Base-by-base conservation (phyloP, 768 basidiomycete species). In the Boletus edulis region DNA sequence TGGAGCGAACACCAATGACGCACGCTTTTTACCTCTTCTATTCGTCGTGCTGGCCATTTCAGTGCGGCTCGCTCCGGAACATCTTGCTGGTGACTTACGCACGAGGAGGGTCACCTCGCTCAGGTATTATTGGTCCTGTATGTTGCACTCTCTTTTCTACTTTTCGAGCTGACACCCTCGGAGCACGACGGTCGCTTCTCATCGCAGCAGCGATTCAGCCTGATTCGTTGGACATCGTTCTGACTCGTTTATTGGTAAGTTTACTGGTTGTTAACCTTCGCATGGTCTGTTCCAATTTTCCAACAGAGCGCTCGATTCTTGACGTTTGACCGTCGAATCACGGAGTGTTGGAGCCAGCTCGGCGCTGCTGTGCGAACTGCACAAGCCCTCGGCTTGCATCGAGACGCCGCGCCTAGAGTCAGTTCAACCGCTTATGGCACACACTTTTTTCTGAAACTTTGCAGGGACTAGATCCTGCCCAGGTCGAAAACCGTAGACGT, bases 51-150 rank as follows among this genome's bases (percentile, higher is more conserved):
- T 98, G 37, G 94, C 94, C 13, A 91, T 94, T 45, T 81, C 93
- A 15, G 89, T 87, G 14, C 77, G 94, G 57, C 75, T 96, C 24
- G 91, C 94, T 4, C 93, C 94, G 4, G 92, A 94, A 62, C 78
- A 82, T 54, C 83, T 96, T 62, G 89, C 79, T 32, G 93, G 92
- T 1, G 90, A 94, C 69, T 82, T 87, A 53, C 81, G 85, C 44
- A 83, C 76, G 42, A 78, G 89, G 50, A 80, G 89, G 65, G 76
- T 93, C 27, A 92, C 89, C 9, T 94, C 92, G 37, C 74, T 93
- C 48, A 82, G 93, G 57, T 96, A 93, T 75, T 96, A 97, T 67
- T 98, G 94, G 94, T 91, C 89, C 51, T 95, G 93, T 95, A 67
- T 73, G 93, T 80, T 41, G 13, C 48, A 34, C 15, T 8, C 27